Conservation (phyloP, 2,329 filamentous ascomycete genomes). For the Verticillium tricorpus region DNA sequence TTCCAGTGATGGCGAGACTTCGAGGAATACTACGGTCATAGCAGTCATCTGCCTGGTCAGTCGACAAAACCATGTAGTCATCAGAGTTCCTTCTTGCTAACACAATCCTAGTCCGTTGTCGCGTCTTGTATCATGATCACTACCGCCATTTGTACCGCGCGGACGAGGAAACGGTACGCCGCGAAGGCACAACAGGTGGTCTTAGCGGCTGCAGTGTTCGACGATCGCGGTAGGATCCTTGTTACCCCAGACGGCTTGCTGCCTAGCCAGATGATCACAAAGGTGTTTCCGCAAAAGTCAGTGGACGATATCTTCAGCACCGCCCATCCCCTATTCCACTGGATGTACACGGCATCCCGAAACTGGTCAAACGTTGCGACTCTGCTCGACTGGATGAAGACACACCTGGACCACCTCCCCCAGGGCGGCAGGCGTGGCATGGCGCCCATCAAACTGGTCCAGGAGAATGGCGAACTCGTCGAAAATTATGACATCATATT, state of each 20-base stretch:
- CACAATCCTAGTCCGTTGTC: conserved; percentile 46
- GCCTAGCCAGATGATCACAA: conserved; percentile 73
- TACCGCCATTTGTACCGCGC: conserved; percentile 49
- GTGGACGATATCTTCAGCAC: conserved; percentile 70
- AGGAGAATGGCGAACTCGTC: conserved; percentile 52
- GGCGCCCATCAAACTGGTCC: conserved; percentile 37
- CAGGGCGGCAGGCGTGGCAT: conserved; percentile 33
- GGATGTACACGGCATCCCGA: conserved; percentile 77
- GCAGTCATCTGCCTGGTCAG: conserved; percentile 67
- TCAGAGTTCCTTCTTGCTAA: conserved; percentile 1
- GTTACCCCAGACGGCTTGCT: conserved; percentile 66
- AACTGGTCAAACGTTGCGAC: conserved; percentile 69
- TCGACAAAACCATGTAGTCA: conserved; percentile 5
- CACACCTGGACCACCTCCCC: conserved; percentile 56
- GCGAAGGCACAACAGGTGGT: conserved; percentile 58
- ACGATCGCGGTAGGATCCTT: conserved; percentile 59
- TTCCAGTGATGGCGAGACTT: conserved; percentile 35
- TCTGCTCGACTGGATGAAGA: conserved; percentile 67
- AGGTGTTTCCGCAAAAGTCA: conserved; percentile 62
- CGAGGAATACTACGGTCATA: conserved; percentile 63
- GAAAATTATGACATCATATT: conserved; percentile 72
- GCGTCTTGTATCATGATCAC: conserved; percentile 56
- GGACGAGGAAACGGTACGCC: conserved; percentile 46
- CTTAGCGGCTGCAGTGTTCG: conserved; percentile 62
- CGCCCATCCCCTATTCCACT: conserved; percentile 76